These are phyloP conservation scores for Fusarium sp. DNA, from an alignment of 2,329 filamentous ascomycete species.

Conservation along the genomic window DNA sequence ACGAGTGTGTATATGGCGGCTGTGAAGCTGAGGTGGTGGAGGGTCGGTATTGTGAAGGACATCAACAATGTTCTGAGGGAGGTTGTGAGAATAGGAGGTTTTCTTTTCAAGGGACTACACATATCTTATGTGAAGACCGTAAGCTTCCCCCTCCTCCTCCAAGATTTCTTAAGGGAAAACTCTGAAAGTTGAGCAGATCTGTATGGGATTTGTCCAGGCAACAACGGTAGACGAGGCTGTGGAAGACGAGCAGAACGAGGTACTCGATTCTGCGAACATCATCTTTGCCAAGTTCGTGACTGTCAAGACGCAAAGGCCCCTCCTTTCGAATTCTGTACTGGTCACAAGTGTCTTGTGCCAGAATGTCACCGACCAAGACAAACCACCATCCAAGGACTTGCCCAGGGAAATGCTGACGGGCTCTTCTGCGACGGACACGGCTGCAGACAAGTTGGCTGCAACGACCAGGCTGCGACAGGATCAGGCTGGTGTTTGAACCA, in stretches of 20 bases:
- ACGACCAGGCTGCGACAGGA: slow-evolving; percentile 14
- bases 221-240: slow-evolving; percentile 22
- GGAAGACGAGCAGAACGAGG: slow-evolving; percentile 17
- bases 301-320: slow-evolving; percentile 31
- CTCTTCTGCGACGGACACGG: slow-evolving; percentile 39
- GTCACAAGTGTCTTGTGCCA: slow-evolving; percentile 31
- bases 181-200: slow-evolving; percentile 18
- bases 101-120: slow-evolving; percentile 25
- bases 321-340: slow-evolving; percentile 33
- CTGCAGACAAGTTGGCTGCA: slow-evolving; percentile 37
- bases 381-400: background rate
- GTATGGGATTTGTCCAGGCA: slow-evolving; percentile 19
- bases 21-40: slow-evolving; percentile 39
- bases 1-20: slow-evolving; percentile 44
- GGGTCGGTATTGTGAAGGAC: slow-evolving; percentile 40
- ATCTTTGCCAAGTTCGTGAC: slow-evolving; percentile 40
- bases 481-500: slow-evolving; percentile 34
- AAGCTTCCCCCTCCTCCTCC: slow-evolving; percentile 14
- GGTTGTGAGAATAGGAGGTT: slow-evolving; percentile 20
- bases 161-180: background rate
- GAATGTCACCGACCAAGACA: slow-evolving; percentile 32
- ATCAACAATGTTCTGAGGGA: slow-evolving; percentile 27
- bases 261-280: slow-evolving; percentile 32
- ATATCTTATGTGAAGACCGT: slow-evolving; percentile 41
- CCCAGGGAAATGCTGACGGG: background rate